Percentiles rank a stretch among this genome's conserved stretches.
Conservation (phyloP, 345 rosid species). For the Eucalyptus marginata region DNA sequence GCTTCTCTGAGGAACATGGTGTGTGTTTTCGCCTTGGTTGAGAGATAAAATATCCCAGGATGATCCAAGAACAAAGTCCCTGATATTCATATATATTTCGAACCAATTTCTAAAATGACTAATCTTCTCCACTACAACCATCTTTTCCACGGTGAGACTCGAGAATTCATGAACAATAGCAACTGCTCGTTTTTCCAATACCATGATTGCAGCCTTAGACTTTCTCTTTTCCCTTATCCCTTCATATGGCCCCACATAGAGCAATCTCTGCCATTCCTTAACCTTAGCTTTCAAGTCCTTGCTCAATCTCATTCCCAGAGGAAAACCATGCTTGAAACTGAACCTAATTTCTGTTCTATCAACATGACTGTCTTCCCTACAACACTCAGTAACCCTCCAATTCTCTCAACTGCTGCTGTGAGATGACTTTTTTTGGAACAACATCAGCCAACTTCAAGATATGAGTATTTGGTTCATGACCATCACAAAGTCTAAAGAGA, state of each 20-base stretch:
- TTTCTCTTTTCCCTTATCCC: constrained; percentile 31
- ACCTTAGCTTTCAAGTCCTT: constrained; percentile 66
- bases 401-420: constrained; percentile 55
- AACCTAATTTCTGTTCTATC: constrained; percentile 38
- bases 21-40: constrained; percentile 77
- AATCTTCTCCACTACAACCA: constrained; percentile 90
- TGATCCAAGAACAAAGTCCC: constrained; percentile 94
- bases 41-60: constrained; percentile 75
- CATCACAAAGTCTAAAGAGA: constrained; percentile 44
- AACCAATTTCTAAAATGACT: constrained; percentile 85
- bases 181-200: constrained; percentile 67
- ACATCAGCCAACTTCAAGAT: constrained; percentile 42
- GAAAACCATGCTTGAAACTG: constrained; percentile 62
- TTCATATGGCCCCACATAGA: constrained; percentile 70
- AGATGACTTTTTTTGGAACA: constrained; percentile 6
- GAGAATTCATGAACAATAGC: constrained; percentile 72
- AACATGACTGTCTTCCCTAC: constrained; percentile 33
- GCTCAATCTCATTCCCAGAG: constrained; percentile 78
- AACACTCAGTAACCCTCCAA: constrained; percentile 72
- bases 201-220: constrained; percentile 32
- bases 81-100: constrained; percentile 66
- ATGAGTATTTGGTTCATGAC: constrained; percentile 62
- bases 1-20: constrained; percentile 87
- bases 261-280: constrained; percentile 72
- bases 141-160: constrained; percentile 77